Evolutionary conservation across 2,329 filamentous ascomycete species (phyloP).

Genomic region (Talaromyces pinophilus): DNA sequence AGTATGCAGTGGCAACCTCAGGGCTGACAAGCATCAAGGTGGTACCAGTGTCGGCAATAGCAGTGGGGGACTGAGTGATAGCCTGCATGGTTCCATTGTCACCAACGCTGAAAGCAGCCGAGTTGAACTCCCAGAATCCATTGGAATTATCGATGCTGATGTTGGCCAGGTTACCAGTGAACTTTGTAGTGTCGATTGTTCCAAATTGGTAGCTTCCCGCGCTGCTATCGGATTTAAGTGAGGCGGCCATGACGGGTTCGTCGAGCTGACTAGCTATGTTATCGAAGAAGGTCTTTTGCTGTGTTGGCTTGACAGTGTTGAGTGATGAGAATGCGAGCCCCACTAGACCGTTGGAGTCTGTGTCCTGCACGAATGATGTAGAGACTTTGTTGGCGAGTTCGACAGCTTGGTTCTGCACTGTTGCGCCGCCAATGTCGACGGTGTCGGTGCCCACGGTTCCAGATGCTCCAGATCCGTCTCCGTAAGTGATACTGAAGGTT

Average conservation of each 20-base stretch:
- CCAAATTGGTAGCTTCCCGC: slow-evolving; percentile 74
- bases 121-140: slow-evolving; percentile 71
- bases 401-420: slow-evolving; percentile 63
- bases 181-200: slow-evolving; percentile 64
- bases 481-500: slow-evolving; percentile 67
- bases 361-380: slow-evolving; percentile 59
- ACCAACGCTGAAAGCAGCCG: slow-evolving; percentile 59
- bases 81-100: slow-evolving; percentile 39
- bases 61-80: slow-evolving; percentile 38
- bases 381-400: slow-evolving; percentile 65
- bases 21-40: slow-evolving; percentile 64
- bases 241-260: slow-evolving; percentile 69
- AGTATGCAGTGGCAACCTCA: slow-evolving; percentile 62
- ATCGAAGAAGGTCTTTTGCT: slow-evolving; percentile 73
- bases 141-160: slow-evolving; percentile 60
- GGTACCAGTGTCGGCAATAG: slow-evolving; percentile 69
- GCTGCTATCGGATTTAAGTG: slow-evolving; percentile 59
- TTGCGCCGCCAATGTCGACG: slow-evolving; percentile 67
- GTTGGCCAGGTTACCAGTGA: slow-evolving; percentile 63
- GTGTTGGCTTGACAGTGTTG: slow-evolving; percentile 64
- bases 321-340: slow-evolving; percentile 67
- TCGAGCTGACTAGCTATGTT: slow-evolving; percentile 64
- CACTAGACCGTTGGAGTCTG: slow-evolving; percentile 67
- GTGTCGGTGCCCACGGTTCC: slow-evolving; percentile 67
- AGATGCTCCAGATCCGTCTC: slow-evolving; percentile 63